Evolutionary conservation across 2,329 filamentous ascomycete genomes (phyloP).

Genomic region (Penicillium nordicum): DNA sequence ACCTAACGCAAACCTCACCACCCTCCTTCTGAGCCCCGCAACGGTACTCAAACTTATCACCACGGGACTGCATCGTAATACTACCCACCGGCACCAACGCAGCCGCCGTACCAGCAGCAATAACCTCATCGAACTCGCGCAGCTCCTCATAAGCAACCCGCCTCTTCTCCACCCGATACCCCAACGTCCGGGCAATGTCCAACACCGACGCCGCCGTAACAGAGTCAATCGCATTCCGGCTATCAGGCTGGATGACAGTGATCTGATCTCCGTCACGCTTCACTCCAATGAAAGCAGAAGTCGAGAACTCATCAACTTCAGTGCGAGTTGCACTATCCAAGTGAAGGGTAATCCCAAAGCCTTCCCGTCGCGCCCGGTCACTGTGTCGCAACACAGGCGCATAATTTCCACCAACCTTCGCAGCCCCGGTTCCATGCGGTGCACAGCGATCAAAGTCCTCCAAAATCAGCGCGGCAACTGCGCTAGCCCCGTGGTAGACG

Average conservation of each 20-base stretch:
- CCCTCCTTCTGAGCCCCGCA: slow-evolving; percentile 43
- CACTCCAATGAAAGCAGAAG: slow-evolving; percentile 86
- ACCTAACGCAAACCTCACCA: slow-evolving; percentile 67
- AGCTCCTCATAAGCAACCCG: slow-evolving; percentile 61
- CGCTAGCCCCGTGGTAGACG: slow-evolving; percentile 86
- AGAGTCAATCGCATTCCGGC: slow-evolving; percentile 79
- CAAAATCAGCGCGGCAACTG: slow-evolving; percentile 81
- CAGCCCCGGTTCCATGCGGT: slow-evolving; percentile 83
- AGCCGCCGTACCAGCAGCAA: slow-evolving; percentile 89
- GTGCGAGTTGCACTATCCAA: slow-evolving; percentile 79
- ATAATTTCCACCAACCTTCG: slow-evolving; percentile 96
- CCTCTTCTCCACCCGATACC: slow-evolving; percentile 79
- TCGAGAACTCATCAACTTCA: slow-evolving; percentile 94
- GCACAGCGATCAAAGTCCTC: slow-evolving; percentile 92
- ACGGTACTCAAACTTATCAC: slow-evolving; percentile 56
- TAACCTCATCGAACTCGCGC: slow-evolving; percentile 67
- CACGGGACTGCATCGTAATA: slow-evolving; percentile 67
- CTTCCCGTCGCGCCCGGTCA: slow-evolving; percentile 71
- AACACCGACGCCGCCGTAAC: slow-evolving; percentile 78
- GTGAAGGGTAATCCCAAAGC: slow-evolving; percentile 92
- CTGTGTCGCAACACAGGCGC: slow-evolving; percentile 86
- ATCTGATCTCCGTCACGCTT: slow-evolving; percentile 57
- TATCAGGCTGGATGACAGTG: slow-evolving; percentile 82
- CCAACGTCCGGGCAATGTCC: slow-evolving; percentile 69
- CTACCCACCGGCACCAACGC: slow-evolving; percentile 88